These are phyloP conservation scores for Agaricus subrufescens DNA, from an alignment of 768 basidiomycete genomes.

Conservation along the genomic window DNA sequence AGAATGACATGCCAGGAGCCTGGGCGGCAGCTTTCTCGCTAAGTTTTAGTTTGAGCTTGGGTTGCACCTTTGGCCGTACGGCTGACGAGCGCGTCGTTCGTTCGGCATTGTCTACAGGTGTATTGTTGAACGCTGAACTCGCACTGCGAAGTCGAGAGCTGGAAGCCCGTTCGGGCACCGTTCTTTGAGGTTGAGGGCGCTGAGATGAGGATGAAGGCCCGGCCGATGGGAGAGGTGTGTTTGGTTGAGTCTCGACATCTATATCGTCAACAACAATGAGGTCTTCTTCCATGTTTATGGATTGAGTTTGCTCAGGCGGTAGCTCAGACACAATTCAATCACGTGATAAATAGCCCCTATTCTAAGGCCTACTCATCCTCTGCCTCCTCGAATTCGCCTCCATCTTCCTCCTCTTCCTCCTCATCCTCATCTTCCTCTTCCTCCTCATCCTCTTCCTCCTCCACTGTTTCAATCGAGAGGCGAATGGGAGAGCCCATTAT, in stretches of 20 bases:
- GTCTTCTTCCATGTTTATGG: slow-evolving; percentile 46
- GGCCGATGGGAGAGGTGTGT: slow-evolving; percentile 26
- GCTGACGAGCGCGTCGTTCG: slow-evolving; percentile 56
- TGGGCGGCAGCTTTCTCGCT: slow-evolving; percentile 79
- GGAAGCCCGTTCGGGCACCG: slow-evolving; percentile 19
- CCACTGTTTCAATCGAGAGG: slow-evolving; percentile 8
- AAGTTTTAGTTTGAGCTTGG: slow-evolving; percentile 85
- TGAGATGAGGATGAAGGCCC: slow-evolving; percentile 10
- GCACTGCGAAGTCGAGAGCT: slow-evolving; percentile 32
- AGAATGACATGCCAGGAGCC: slow-evolving; percentile 81
- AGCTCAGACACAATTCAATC: not conserved
- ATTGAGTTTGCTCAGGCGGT: not conserved
- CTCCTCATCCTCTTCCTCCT: slow-evolving; percentile 8
- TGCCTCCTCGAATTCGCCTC: too few species aligned
- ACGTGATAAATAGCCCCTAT: not conserved
- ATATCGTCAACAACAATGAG: slow-evolving; percentile 59
- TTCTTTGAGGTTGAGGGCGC: slow-evolving; percentile 5
- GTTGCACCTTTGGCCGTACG: slow-evolving; percentile 46
- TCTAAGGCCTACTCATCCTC: not conserved
- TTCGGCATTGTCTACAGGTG: slow-evolving; percentile 32
- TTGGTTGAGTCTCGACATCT: slow-evolving; percentile 29
- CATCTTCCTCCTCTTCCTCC: not conserved
- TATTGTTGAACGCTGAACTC: slow-evolving; percentile 19
- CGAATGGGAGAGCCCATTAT: slow-evolving; percentile 17
- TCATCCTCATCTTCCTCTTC: slow-evolving; percentile 10